Conservation (phyloP, 164 flowering plant species). For the Vitis rupestris region DNA sequence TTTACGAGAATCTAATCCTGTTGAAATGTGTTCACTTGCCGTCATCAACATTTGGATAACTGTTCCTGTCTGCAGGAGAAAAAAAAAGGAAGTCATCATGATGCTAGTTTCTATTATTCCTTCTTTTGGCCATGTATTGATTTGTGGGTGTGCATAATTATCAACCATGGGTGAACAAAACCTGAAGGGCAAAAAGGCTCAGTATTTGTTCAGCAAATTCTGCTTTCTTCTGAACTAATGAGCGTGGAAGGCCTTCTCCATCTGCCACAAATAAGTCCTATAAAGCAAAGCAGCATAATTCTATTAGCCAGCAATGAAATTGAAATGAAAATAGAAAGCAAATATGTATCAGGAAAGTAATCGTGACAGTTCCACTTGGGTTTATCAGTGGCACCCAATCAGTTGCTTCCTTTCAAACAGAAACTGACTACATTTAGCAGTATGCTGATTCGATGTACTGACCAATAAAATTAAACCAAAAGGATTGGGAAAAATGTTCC, state of each 20-base stretch:
- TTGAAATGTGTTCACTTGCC: slow-evolving; percentile 65
- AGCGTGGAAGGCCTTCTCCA: slow-evolving; percentile 86
- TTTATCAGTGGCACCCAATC: too few relatives aligned
- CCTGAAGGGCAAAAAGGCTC: slow-evolving; percentile 61
- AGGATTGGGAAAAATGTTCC: background rate
- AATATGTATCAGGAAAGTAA: background rate
- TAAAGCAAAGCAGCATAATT: slow-evolving; percentile 7
- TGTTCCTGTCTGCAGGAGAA: slow-evolving; percentile 51
- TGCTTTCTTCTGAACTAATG: slow-evolving; percentile 70
- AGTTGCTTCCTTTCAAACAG: too few relatives aligned
- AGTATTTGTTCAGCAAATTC: slow-evolving; percentile 52
- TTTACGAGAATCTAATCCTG: slow-evolving; percentile 26
- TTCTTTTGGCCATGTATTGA: background rate
- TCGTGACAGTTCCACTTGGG: background rate
- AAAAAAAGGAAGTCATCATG: slow-evolving; percentile 1
- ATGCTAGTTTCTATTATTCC: background rate
- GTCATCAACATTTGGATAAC: slow-evolving; percentile 67
- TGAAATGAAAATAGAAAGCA: background rate
- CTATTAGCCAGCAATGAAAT: background rate
- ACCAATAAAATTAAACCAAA: background rate
- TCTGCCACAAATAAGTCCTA: slow-evolving; percentile 91
- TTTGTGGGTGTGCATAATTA: background rate
- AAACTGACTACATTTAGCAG: background rate
- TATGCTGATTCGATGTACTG: background rate
- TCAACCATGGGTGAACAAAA: slow-evolving; percentile 15